Base-by-base conservation (phyloP, 768 basidiomycete species). In the Russula abietina region DNA sequence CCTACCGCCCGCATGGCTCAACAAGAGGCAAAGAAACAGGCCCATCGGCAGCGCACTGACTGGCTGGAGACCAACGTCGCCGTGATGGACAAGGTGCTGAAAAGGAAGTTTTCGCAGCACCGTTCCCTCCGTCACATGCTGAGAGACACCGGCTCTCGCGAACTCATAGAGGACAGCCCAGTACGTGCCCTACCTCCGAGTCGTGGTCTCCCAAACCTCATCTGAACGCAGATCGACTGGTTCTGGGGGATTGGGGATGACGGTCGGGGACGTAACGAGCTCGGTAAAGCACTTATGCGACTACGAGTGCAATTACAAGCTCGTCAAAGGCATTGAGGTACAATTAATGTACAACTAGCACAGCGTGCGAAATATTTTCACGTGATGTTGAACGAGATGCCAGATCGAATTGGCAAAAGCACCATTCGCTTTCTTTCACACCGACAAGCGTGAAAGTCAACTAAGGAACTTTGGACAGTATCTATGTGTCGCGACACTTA, bases 191-290 rank as follows among this genome's bases (percentile, higher is more conserved):
- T 12, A 24, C 11, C 4, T 55, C 28, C 38, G 9, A 48, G 11
- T 33, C 24, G 19, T 36, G 17, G 39, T 14, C 24, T 19, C n/a
- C 9, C 8, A 12, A 2, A 12, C 53, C 53, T 61, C 63, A 69
- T 11, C 2, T 70, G 57, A 38, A 71, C 71, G 1, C 69, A 70
- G 69, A 71, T 71, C 55, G 77, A 79, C 63, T 70, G 73, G 51
- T 77, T 78, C 66, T 79, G 78, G 77, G 78, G 77, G 32, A 64
- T 76, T 60, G 77, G 78, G 52, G 68, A 69, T 51, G 71, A 78
- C 26, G 68, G 71, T 52, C 69, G 69, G 61, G 78, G 77, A 46
- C 68, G 73, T 65, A 78, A 78, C 60, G 75, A 78, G 64, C 69
- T 79, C 19, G 78, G 77, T 26, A 77, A 76, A 64, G 73, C 77